Evolutionary conservation across 805 yeast species (phyloP).

Genomic region (Sugiyamaella boreocaroliniensis): DNA sequence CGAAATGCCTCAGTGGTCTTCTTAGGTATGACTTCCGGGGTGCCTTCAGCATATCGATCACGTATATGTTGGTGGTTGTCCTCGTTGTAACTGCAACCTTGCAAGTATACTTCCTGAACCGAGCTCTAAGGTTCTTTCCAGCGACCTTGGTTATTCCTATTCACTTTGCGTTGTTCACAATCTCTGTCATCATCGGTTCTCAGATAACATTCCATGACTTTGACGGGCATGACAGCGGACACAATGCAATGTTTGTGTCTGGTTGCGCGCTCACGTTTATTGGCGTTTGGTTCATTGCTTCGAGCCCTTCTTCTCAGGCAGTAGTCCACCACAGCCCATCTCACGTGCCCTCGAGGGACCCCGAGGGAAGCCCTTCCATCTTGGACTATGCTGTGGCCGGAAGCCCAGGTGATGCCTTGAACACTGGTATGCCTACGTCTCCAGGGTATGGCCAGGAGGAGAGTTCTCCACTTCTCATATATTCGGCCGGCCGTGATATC

Average conservation of each 20-base stretch:
- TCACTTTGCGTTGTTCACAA: slow-evolving; percentile 43
- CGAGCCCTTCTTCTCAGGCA: slow-evolving; percentile 2
- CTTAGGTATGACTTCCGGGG: slow-evolving; percentile 19
- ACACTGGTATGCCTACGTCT: neutral
- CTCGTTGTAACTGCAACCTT: slow-evolving; percentile 35
- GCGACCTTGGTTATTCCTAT: slow-evolving; percentile 45
- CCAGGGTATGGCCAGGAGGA: neutral
- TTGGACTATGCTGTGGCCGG: neutral
- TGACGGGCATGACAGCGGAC: slow-evolving; percentile 23
- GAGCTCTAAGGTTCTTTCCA: slow-evolving; percentile 35
- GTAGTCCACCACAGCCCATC: neutral
- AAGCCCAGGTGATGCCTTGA: neutral
- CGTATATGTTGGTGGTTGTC: slow-evolving; percentile 31
- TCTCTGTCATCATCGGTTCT: slow-evolving; percentile 39
- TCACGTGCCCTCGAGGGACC: too few relatives aligned
- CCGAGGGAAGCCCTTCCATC: neutral
- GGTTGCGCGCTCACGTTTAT: slow-evolving; percentile 36
- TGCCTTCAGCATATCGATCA: slow-evolving; percentile 25
- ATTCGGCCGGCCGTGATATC: neutral
- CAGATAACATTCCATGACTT: slow-evolving; percentile 39
- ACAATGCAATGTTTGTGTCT: slow-evolving; percentile 24
- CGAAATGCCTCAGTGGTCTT: slow-evolving; percentile 37
- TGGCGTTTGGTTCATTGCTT: slow-evolving; percentile 39
- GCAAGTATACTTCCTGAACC: slow-evolving; percentile 37
- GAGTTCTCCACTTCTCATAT: neutral